Percentiles rank a stretch among this genome's conserved stretches.
Conservation (phyloP, 2,329 filamentous ascomycete genomes). For the Microsporum audouinii region DNA sequence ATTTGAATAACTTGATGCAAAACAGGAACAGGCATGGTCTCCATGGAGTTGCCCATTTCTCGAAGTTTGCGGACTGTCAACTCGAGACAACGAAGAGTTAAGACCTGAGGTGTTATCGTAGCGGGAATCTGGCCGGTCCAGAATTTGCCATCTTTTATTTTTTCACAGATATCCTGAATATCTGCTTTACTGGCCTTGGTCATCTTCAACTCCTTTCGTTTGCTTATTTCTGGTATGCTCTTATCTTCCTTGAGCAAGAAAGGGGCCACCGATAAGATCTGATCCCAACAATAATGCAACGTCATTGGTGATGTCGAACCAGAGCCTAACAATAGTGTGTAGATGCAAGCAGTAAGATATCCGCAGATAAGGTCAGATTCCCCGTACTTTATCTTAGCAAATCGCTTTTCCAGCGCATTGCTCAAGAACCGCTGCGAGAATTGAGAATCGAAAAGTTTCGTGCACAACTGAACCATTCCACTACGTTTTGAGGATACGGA, state of each 20-base stretch:
- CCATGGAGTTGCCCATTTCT: constrained; percentile 22
- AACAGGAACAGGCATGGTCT: constrained; percentile 20
- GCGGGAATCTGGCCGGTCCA: constrained; percentile 15
- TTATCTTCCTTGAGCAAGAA: constrained; percentile 21
- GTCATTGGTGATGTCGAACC: constrained; percentile 22
- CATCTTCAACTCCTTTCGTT: constrained; percentile 17
- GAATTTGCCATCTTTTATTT: constrained; percentile 18
- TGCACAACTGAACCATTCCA: constrained; percentile 45
- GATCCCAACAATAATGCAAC: constrained; percentile 23
- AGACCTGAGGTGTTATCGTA: constrained; percentile 23
- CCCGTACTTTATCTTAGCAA: constrained; percentile 51
- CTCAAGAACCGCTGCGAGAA: constrained; percentile 51
- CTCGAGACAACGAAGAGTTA: constrained; percentile 26
- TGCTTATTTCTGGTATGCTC: constrained; percentile 20
- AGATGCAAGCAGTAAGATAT: constrained; percentile 25
- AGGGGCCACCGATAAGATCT: constrained; percentile 22
- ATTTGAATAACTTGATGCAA: constrained; percentile 23
- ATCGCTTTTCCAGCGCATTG: constrained; percentile 56
- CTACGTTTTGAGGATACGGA: constrained; percentile 40
- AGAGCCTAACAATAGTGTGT: constrained; percentile 22
- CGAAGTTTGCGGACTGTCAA: constrained; percentile 23
- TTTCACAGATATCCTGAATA: constrained; percentile 20
- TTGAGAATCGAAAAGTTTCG: constrained; percentile 38
- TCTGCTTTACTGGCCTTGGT: constrained; percentile 24
- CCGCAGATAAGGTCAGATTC: constrained; percentile 43